phyloP scores from a whole-genome alignment of 2,329 filamentous ascomycete species.

The Aspergillus pseudonomiae region DNA sequence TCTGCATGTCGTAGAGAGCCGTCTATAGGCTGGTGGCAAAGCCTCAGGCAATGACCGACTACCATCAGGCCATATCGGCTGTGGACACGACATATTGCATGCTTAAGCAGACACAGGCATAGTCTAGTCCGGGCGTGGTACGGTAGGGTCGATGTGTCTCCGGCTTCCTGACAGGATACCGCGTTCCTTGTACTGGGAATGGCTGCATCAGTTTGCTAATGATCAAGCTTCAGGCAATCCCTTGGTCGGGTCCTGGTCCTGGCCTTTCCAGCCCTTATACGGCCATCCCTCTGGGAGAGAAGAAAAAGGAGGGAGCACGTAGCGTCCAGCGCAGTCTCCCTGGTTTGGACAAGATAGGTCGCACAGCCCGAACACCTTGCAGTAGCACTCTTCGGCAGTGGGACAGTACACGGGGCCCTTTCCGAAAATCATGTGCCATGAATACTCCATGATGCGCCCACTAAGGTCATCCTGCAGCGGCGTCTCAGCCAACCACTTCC shows the following conservation, averaged over 20 bases:
- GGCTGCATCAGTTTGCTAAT: background rate
- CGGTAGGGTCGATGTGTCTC: background rate
- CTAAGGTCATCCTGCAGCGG: conserved; percentile 52
- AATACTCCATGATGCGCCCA: conserved; percentile 60
- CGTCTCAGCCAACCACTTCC: conserved; percentile 54
- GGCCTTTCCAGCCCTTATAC: conserved; percentile 54
- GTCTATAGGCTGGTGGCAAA: background rate
- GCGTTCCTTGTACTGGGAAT: background rate
- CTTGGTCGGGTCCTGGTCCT: conserved; percentile 37
- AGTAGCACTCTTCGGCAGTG: conserved; percentile 64
- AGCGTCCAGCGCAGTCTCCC: conserved; percentile 58
- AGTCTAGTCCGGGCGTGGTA: background rate
- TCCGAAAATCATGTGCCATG: conserved; percentile 66
- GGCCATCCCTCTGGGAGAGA: conserved; percentile 66
- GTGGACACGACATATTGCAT: background rate
- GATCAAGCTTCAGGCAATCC: conserved; percentile 31
- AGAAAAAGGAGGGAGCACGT: conserved; percentile 61
- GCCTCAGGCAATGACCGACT: background rate
- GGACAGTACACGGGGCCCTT: conserved; percentile 64
- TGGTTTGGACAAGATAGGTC: conserved; percentile 45
- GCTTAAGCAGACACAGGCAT: background rate
- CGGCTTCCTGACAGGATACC: background rate
- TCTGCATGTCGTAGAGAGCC: background rate
- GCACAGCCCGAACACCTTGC: conserved; percentile 67
- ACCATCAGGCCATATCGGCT: background rate